Percentiles rank a stretch among this genome's conserved stretches.
Conservation (phyloP, 352 stramenopile species). For the Phytopythium vexans region DNA sequence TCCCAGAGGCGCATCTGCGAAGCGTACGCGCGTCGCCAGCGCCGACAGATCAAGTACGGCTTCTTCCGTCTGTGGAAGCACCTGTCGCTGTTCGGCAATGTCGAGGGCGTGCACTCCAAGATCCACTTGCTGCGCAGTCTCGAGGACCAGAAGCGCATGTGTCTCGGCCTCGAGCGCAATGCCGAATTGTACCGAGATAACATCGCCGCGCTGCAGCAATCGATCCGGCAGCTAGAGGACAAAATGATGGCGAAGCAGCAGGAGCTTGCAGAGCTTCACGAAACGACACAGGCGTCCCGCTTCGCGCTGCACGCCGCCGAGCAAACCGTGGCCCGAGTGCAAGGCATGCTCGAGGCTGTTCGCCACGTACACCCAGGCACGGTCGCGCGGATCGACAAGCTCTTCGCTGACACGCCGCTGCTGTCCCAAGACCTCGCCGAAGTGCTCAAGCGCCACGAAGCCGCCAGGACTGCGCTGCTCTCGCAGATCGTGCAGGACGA, state of each 20-base stretch:
- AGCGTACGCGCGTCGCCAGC: constrained; percentile 58
- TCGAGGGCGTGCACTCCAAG: constrained; percentile 67
- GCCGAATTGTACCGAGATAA: constrained; percentile 55
- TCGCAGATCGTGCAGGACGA: constrained; percentile 51
- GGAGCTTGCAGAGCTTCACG: constrained; percentile 58
- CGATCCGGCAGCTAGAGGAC: constrained; percentile 49
- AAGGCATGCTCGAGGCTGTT: constrained; percentile 72
- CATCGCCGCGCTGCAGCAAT: constrained; percentile 51
- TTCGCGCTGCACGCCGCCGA: constrained; percentile 73
- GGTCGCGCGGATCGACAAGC: constrained; percentile 58
- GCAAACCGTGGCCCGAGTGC: constrained; percentile 63
- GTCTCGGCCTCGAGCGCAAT: constrained; percentile 59
- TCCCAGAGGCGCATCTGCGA: constrained; percentile 66
- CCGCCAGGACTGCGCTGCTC: constrained; percentile 42
- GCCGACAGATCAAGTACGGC: constrained; percentile 66
- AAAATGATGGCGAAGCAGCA: constrained; percentile 63
- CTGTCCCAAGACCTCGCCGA: constrained; percentile 63
- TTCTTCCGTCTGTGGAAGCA: constrained; percentile 85
- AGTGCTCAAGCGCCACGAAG: constrained; percentile 42
- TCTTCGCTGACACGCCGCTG: constrained; percentile 63
- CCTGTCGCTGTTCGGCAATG: constrained; percentile 64
- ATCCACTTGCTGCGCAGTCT: constrained; percentile 58
- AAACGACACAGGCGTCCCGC: constrained; percentile 55
- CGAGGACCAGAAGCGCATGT: constrained; percentile 79
- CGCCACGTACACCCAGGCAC: constrained; percentile 65